Evolutionary conservation across 83 land plant species (phyloP), one percentile per base, ranked within the genome.

Genomic region (Larix sibirica): DNA sequence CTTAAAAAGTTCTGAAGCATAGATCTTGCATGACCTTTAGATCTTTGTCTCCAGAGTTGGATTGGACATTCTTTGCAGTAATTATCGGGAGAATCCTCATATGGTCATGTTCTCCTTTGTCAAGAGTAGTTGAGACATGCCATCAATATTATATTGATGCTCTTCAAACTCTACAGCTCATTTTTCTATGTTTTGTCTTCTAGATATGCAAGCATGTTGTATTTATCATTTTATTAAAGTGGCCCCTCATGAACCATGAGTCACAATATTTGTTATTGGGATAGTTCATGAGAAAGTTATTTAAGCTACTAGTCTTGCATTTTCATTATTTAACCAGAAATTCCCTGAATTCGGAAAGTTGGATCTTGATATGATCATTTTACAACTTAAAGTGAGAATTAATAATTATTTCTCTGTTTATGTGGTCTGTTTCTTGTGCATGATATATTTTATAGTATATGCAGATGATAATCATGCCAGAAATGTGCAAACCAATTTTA

Each of bases 21-120:
- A 33, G 36, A 33, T 33, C 56, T 74, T 74, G 77, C 77, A 74
- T 42, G 77, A 44, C 28, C 44, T 47, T 47, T 42, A 5, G 16
- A 73, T 44, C 28, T n/a, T 54, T 54, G 58, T 44, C 77, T 73
- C 9, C 56, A 44, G 23, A 42, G 7, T 73, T 73, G 13, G 20
- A 47, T 47, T 42, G 44, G 77, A 73, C 77, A 73, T 44, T 73
- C 56, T 73, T 73, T 44, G 77, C 58, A 42, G 14, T 40, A 73
- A 73, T 44, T 73, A 12, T 69, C 38, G 13, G 6, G 28, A 16
- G 36, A 67, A 70, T 70, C 58, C 77, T 73, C 44, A 73, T 23
- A 38, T 21, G 26, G n/a, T 73, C 44, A 73, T 44, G 77, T 73
- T 73, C 77, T 2, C 9, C 54, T 20, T 42, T 42, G 50, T 36